A percentile compares a stretch with the other conserved stretches of the same genome.
Conservation (phyloP, 768 basidiomycete species). For the Kwoniella sp. region DNA sequence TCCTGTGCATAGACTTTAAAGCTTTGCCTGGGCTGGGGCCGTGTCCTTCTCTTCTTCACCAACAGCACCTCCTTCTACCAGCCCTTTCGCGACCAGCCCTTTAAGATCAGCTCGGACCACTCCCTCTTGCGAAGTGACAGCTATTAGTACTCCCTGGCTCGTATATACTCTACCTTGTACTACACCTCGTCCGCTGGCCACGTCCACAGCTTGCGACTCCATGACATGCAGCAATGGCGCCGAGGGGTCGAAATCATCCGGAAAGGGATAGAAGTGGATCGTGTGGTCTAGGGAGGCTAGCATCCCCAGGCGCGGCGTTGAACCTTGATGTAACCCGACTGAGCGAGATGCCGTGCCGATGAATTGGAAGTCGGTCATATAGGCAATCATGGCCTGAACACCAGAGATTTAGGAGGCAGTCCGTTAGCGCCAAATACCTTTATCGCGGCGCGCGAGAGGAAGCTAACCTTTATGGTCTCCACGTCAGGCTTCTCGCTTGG, state of each 20-base stretch:
- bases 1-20: slow-evolving; percentile 8
- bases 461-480: slow-evolving; percentile 41
- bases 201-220: slow-evolving; percentile 40
- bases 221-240: slow-evolving; percentile 55
- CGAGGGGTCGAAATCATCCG: slow-evolving; percentile 39
- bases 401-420: not conserved
- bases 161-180: slow-evolving; percentile 54
- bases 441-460: not conserved
- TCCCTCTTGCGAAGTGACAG: slow-evolving; percentile 56
- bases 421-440: slow-evolving; percentile 8
- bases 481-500: slow-evolving; percentile 32
- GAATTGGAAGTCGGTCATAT: slow-evolving; percentile 56
- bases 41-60: slow-evolving; percentile 54
- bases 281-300: slow-evolving; percentile 55
- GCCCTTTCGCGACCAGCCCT: slow-evolving; percentile 69
- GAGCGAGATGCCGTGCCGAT: slow-evolving; percentile 54
- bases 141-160: slow-evolving; percentile 47
- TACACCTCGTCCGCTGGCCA: slow-evolving; percentile 48
- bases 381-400: slow-evolving; percentile 52
- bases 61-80: slow-evolving; percentile 67
- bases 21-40: slow-evolving; percentile 10
- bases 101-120: slow-evolving; percentile 62
- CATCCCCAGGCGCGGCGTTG: slow-evolving; percentile 51
- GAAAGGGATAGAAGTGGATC: slow-evolving; percentile 52
- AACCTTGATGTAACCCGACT: slow-evolving; percentile 47